Base-by-base conservation (phyloP, 371 early-diverging fungal genomes). In the Thermomucor indicae-seudaticae region DNA sequence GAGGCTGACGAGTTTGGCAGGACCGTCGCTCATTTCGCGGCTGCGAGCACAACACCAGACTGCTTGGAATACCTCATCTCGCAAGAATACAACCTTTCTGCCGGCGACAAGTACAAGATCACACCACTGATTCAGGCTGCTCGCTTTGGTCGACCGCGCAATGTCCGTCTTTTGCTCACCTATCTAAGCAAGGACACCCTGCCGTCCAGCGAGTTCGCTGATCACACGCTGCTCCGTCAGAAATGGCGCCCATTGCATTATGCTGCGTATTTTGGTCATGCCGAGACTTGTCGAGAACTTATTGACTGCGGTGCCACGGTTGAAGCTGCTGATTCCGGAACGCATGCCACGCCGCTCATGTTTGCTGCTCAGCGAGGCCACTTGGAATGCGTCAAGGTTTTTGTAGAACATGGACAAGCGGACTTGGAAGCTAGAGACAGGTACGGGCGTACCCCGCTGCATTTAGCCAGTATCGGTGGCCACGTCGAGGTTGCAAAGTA, bases 11-110 rank as follows among this genome's bases (percentile, higher is more conserved):
- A 58, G 0, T 49, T 53, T 29, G 76, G 78, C 0, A 64, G 84
- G 39, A 75, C 65, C 3, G 64, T 78, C 17, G 67, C 76, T 6
- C 81, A 81, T 52, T 84, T 71, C 66, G 81, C 84, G n/a, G 81
- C 80, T 25, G 76, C 64, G 1, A 78, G 77, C 43, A 62, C 67
- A 10, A 75, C 76, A 4, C 55, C 75, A 16, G 80, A 47, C 14
- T 74, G 75, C 23, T 46, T 84, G 28, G 61, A 75, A 20, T 79
- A 60, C 39, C 49, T 84, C 22, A 58, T 78, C 4, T 28, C 28
- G n/a, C 43, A 71, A 34, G 60, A 57, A 0, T 60, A 70, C 20
- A 69, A 67, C 7, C 17, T 75, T 0, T 45, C 51, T 4, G 29
- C 35, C 3, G 58, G 55, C 6, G 84, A 81, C 62, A 65, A 60